Evolutionary conservation across 2,329 filamentous ascomycete genomes (phyloP), one percentile per base, ranked within the genome.

Genomic region (Chrysosporium keratinophilum): DNA sequence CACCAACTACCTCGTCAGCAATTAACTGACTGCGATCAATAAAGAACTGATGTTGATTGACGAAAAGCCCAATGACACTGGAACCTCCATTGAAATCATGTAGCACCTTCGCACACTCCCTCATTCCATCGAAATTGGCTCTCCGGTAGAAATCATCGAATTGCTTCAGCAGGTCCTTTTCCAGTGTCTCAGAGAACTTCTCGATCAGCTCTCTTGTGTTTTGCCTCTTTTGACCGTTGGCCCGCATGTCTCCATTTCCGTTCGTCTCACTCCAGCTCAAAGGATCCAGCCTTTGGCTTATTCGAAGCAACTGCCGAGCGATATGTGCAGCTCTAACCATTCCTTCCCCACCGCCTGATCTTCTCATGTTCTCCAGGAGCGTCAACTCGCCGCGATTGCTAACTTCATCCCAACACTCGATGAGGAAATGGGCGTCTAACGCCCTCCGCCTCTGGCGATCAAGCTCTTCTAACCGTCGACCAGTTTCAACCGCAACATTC

Each of bases 41-140:
- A 72, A 98, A 98, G 77, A 98, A 98, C 65, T 95, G 89, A 71
- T 98, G 94, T 69, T 98, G 93, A 66, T 98, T 98, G 65, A 98
- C 91, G 69, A 97, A 98, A 10, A 91, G 78, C 12, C 88, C 91
- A 69, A 96, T 95, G 56, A 97, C 93, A 67, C 90, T 97, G 54
- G 88, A 83, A 50, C 93, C 93, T 50, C 93, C 89, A 68, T 91
- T 95, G 76, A 98, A 98, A 70, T 97, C 93, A 66, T 93, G 80
- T 58, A 98, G 76, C 41, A 96, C 93, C 64, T 87, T 87, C 52
- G 94, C 88, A 67, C 93, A 98, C 67, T 97, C 93, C 73, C 88
- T 85, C 94, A 98, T 98, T 63, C 94, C 90, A 61, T 96, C 88
- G 65, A 95, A 96, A 70, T 97, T 95, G 63, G 95, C 89, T 61